Evolutionary conservation across 495 filamentous ascomycete species (phyloP).

Genomic region (Xylaria nigripes): DNA sequence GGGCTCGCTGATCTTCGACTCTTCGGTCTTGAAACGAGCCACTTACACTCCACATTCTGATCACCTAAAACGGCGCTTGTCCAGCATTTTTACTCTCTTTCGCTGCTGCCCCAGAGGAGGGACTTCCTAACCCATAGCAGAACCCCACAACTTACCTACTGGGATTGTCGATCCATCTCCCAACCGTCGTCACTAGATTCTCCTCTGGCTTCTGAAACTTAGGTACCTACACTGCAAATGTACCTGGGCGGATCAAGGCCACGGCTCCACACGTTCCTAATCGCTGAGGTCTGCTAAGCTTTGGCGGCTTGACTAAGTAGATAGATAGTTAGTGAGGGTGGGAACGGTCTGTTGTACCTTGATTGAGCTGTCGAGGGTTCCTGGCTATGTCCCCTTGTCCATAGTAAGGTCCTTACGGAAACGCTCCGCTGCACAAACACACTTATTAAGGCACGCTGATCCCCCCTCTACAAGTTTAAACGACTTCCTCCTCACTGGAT

Average conservation of each 20-base stretch:
- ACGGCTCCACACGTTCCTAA: conserved; percentile 36
- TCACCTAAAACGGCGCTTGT: conserved; percentile 30
- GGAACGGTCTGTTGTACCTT: conserved; percentile 23
- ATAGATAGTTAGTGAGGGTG: conserved; percentile 6
- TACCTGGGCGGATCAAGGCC: conserved; percentile 22
- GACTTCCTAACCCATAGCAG: conserved; percentile 18
- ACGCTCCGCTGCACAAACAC: conserved; percentile 53
- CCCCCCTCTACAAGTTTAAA: conserved; percentile 47
- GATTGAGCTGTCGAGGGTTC: conserved; percentile 23
- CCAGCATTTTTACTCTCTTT: conserved; percentile 13
- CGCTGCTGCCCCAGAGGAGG: conserved; percentile 19
- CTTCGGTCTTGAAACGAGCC: conserved; percentile 33
- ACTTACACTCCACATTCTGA: conserved; percentile 32
- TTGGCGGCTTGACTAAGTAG: conserved; percentile 27
- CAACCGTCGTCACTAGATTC: conserved; percentile 37
- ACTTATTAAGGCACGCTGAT: conserved; percentile 81
- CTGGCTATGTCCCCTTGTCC: conserved; percentile 30
- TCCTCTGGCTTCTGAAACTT: conserved; percentile 13
- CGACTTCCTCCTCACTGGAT: conserved; percentile 36
- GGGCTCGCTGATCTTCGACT: conserved; percentile 30
- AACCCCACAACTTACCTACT: conserved; percentile 22
- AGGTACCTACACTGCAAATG: not conserved
- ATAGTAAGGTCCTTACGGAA: conserved; percentile 23
- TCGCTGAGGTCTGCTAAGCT: conserved; percentile 36
- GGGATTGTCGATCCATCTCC: conserved; percentile 38